Evolutionary conservation across 1,284 basidiomycete genomes (phyloP), one percentile per base, ranked within the genome.

Genomic region (Taiwanofungus camphoratus): DNA sequence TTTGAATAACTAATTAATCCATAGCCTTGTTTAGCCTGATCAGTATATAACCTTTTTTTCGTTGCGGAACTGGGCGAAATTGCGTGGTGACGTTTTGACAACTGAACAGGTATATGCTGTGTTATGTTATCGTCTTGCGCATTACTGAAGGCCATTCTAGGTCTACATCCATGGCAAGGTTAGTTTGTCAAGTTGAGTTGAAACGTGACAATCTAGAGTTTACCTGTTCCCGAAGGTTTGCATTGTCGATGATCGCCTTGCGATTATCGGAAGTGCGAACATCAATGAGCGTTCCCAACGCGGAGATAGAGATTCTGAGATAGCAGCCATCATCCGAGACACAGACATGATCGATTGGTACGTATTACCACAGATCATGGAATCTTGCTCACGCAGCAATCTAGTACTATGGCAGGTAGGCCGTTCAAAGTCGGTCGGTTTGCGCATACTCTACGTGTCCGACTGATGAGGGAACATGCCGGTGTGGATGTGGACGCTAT

Each of bases 261-360:
- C 85, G n/a, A 92, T 99, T 52, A 97, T 97, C 54, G 95, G 95
- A n/a, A 96, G 93, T 45, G 95, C 95, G 15, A 99, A 99, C 62
- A 95, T 99, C 72, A 99, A 99, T 61, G 95, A 99, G 64, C 82
- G 95, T 24, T 95, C 91, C 23, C 91, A 93, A 62, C 77, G 92
- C 18, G 95, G 95, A 29, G 95, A 99, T 63, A 84, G 96, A 33
- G 95, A 99, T 64, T 97, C 94, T 4, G 95, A 99, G 62, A 67
- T 99, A 16, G 90, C 93, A 4, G 84, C 88, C 31, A 82, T 99
- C 36, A 87, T 99, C 41, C 77, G 93, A 45, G 95, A 99, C 60
- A 97, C 94, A 4, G 96, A 99, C 60, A 87, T 98, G 89, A 87
- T 99, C 45, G 81, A 92, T 49, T 76, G 88, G 88, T 87, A 53